Percentiles rank a stretch among this genome's conserved stretches.
phyloP scores from a whole-genome alignment of 2,329 filamentous ascomycete species.

The Monosporascus sp. region DNA sequence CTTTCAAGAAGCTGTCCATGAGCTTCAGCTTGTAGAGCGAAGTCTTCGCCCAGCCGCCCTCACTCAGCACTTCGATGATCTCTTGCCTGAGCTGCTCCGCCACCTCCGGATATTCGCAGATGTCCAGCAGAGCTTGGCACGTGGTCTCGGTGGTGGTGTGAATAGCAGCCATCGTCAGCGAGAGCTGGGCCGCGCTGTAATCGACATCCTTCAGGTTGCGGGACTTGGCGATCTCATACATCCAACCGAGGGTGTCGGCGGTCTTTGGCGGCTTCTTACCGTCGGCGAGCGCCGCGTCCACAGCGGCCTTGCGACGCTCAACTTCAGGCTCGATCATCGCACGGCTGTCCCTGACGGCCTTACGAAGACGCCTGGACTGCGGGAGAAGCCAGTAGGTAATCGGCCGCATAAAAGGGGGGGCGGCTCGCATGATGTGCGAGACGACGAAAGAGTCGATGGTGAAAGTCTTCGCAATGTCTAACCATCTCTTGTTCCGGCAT shows the following conservation, averaged over 20 bases:
- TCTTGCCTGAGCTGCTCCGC: slow-evolving; percentile 39
- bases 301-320: slow-evolving; percentile 19
- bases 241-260: slow-evolving; percentile 38
- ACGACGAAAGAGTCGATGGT: slow-evolving; percentile 33
- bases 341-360: slow-evolving; percentile 30
- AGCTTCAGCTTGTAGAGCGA: slow-evolving; percentile 29
- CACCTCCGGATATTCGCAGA: slow-evolving; percentile 38
- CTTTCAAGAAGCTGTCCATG: slow-evolving; percentile 37
- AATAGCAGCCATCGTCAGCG: slow-evolving; percentile 33
- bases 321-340: slow-evolving; percentile 29
- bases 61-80: slow-evolving; percentile 28
- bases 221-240: slow-evolving; percentile 31
- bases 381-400: slow-evolving; percentile 41
- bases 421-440: slow-evolving; percentile 31
- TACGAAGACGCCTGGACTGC: slow-evolving; percentile 30
- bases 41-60: slow-evolving; percentile 27
- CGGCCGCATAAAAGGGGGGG: slow-evolving; percentile 33
- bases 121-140: slow-evolving; percentile 35
- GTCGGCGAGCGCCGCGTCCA: slow-evolving; percentile 17
- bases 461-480: slow-evolving; percentile 37
- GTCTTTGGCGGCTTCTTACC: slow-evolving; percentile 26
- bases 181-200: slow-evolving; percentile 28
- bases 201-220: slow-evolving; percentile 16
- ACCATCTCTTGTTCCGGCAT: slow-evolving; percentile 42
- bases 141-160: slow-evolving; percentile 35